These are phyloP conservation scores for Colletotrichum sojae DNA, from an alignment of 2,329 filamentous ascomycete genomes.

Conservation along the genomic window DNA sequence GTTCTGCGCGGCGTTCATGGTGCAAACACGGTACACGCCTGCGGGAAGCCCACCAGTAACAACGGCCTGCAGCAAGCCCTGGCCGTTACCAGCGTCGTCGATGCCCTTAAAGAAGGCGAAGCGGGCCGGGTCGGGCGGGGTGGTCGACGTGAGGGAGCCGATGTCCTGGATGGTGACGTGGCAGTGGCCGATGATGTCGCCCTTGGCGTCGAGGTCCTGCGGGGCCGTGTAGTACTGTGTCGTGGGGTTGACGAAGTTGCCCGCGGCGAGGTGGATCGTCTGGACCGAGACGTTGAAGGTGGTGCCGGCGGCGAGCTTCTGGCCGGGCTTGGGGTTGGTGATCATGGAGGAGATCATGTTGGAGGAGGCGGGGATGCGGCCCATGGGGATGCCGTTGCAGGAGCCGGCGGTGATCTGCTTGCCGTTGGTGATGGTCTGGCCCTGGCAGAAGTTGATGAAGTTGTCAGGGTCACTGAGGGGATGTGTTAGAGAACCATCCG, in stretches of 20 bases:
- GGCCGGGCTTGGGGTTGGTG: slow-evolving; percentile 58
- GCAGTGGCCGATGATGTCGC: slow-evolving; percentile 59
- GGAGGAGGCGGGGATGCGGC: slow-evolving; percentile 63
- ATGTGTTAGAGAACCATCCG: slow-evolving; percentile 35
- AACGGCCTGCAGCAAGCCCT: slow-evolving; percentile 59
- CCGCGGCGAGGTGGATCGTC: slow-evolving; percentile 63
- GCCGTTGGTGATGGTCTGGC: slow-evolving; percentile 69
- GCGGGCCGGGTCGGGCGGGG: slow-evolving; percentile 51
- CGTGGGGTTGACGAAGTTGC: slow-evolving; percentile 68
- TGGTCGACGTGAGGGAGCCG: slow-evolving; percentile 52
- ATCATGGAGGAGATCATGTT: slow-evolving; percentile 72
- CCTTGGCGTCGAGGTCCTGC: slow-evolving; percentile 61
- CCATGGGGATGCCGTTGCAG: slow-evolving; percentile 73
- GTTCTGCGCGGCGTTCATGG: slow-evolving; percentile 64
- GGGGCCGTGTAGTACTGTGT: slow-evolving; percentile 69
- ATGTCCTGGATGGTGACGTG: slow-evolving; percentile 68
- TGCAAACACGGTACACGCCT: slow-evolving; percentile 66
- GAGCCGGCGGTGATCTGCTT: slow-evolving; percentile 63
- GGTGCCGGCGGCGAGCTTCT: slow-evolving; percentile 55
- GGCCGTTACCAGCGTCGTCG: slow-evolving; percentile 64
- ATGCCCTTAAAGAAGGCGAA: slow-evolving; percentile 73
- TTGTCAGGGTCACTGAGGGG: slow-evolving; percentile 61
- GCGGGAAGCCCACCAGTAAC: slow-evolving; percentile 62
- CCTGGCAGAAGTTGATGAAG: slow-evolving; percentile 73
- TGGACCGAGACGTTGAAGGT: slow-evolving; percentile 64